Percentiles rank a stretch among this genome's conserved stretches.
Conservation (phyloP, 2,329 filamentous ascomycete genomes). For the Trichoderma asperellum region DNA sequence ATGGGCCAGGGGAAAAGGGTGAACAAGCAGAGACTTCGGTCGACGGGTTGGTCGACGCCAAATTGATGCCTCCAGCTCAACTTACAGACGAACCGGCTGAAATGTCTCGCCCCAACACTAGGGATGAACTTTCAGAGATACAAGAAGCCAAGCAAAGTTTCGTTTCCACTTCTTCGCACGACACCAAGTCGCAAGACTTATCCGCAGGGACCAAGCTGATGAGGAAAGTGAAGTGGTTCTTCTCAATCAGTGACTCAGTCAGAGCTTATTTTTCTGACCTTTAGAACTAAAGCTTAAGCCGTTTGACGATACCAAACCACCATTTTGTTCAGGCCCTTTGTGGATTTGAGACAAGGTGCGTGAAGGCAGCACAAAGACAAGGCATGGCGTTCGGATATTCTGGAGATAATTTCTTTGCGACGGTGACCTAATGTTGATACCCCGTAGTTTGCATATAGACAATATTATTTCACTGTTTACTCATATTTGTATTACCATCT, state of each 20-base stretch:
- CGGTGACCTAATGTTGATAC: not conserved
- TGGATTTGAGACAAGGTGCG: constrained; percentile 3
- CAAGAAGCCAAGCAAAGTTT: not conserved
- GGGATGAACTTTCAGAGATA: not conserved
- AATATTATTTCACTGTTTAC: not conserved
- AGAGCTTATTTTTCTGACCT: not conserved
- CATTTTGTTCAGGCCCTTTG: not conserved
- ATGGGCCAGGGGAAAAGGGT: not conserved
- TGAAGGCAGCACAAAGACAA: not conserved
- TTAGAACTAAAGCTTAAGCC: not conserved
- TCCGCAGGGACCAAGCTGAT: not conserved
- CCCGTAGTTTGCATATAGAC: too few species aligned
- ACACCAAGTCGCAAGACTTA: not conserved
- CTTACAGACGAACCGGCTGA: not conserved
- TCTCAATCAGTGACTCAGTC: not conserved
- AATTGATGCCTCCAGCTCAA: not conserved
- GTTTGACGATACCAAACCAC: not conserved
- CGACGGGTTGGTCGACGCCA: not conserved
- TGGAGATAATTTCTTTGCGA: not conserved
- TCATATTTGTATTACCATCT: not conserved
- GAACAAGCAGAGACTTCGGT: not conserved
- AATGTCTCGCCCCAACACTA: not conserved
- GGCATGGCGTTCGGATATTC: not conserved
- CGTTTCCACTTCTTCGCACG: not conserved
- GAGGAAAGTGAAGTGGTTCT: constrained; percentile 6